Base-by-base conservation (phyloP, 2,329 filamentous ascomycete genomes). In the Monilinia laxa region DNA sequence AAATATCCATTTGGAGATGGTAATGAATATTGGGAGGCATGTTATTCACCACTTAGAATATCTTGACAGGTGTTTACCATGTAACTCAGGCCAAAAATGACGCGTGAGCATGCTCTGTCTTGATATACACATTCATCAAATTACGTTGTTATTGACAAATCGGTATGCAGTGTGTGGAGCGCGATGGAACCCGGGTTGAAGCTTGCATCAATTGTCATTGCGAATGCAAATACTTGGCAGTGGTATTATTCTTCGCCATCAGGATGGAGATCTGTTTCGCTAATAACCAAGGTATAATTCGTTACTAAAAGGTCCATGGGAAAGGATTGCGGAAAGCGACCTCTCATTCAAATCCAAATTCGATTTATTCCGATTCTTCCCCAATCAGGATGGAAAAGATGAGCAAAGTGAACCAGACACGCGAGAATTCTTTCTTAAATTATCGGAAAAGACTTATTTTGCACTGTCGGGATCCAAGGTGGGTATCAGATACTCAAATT, bases 1-100 rank as follows among this genome's bases (percentile, higher is more conserved):
- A 35, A 20, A 7, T 60, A 60, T 38, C 57, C 57, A 49, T 25
- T 49, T 5, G 57, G 57, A 38, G 42, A 51, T 49, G 45, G 57
- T 51, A 38, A 60, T 23, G 57, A 60, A 60, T 60, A 60, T 38
- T 60, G 57, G 57, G 57, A 60, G 42, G 57, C 42, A 60, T 38
- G 57, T 60, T 16, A 23, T 60, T 23, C 28, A 35, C 20, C 45
- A 51, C 31, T 12, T 51, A 31, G 12, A 40, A 51, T 11, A 38
- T 60, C 7, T 49, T 16, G 18, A 18, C 14, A 11, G 9, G 38
- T 23, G n/a, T 28, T 38, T 60, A 60, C 57, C 49, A 23, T 28
- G 7, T 5, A 38, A 38, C 14, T 51, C n/a, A 51, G 57, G 57
- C 57, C 20, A 51, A 51, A 25, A 60, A 60, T 51, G 45, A 51